Evolutionary conservation across 2,329 filamentous ascomycete genomes (phyloP), one percentile per base, ranked within the genome.

Genomic region (Graphilbum ipis-grandicollis): DNA sequence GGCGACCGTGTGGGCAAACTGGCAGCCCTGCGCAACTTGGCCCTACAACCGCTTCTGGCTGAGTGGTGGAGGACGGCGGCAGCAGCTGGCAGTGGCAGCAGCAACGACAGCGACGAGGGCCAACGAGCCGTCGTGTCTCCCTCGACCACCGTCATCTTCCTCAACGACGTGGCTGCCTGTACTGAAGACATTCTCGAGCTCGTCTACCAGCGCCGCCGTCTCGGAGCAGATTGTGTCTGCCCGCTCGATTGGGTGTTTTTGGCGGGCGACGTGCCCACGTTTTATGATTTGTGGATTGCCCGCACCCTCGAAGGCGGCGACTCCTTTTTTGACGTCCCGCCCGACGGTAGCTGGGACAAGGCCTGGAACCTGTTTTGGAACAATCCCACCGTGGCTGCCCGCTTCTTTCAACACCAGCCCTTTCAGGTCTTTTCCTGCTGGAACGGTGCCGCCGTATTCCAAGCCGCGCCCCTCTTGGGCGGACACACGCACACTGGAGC

Each of bases 11-110:
- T 85, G 31, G 68, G 75, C 22, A 84, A 77, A 52, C 60, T 85
- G 17, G 76, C 80, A 12, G 71, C 78, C 50, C 72, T 82, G 35
- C 69, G 80, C 35, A 85, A 85, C 51, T 67, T 70, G 33, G 79
- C 77, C 0, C 54, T 85, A 19, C 58, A 63, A 28, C 78, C 79
- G 0, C 59, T 85, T 10, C 21, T 9, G 3, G 38, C 56, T 18
- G 30, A n/a, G n/a, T n/a, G n/a, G n/a, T n/a, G n/a, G n/a, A n/a
- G n/a, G n/a, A n/a, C n/a, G n/a, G n/a, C n/a, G n/a, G n/a, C n/a
- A n/a, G n/a, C n/a, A n/a, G n/a, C n/a, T n/a, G n/a, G n/a, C n/a
- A n/a, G n/a, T n/a, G n/a, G n/a, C n/a, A n/a, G 51, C 6, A 14
- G 44, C 3, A 47, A 48, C 3, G 48, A 48, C 5, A 49, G 62